Percentiles rank a stretch among this genome's conserved stretches.
Conservation (phyloP, 78 protist species). For the Tieghemostelium lacteum region DNA sequence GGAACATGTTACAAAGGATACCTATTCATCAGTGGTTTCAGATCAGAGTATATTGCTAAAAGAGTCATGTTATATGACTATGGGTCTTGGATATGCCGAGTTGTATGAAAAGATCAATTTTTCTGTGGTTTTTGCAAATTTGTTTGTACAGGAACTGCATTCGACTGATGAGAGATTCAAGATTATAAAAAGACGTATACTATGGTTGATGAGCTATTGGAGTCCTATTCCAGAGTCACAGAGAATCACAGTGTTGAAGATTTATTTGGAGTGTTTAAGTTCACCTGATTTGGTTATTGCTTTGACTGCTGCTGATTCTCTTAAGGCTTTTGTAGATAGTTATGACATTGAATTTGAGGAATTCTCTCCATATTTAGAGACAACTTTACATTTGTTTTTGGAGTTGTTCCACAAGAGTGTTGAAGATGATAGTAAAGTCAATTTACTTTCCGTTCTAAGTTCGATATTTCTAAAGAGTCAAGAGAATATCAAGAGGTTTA, state of each 20-base stretch:
- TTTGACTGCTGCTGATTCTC: slow-evolving; percentile 35
- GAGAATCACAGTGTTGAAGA: neutral
- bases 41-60: slow-evolving; percentile 13
- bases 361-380: neutral
- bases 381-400: neutral
- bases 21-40: neutral
- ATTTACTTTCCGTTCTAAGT: neutral
- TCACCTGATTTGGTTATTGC: slow-evolving; percentile 25
- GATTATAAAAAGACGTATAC: slow-evolving; percentile 44
- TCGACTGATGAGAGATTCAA: slow-evolving; percentile 30
- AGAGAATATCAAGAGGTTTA: slow-evolving; percentile 29
- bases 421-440: slow-evolving; percentile 2
- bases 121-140: neutral
- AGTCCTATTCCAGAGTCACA: slow-evolving; percentile 38
- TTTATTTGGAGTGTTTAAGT: slow-evolving; percentile 18
- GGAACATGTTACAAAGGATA: slow-evolving; percentile 6
- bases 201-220: slow-evolving; percentile 65
- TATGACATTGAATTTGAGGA: neutral
- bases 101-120: slow-evolving; percentile 36
- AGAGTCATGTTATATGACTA: slow-evolving; percentile 74
- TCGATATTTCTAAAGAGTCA: neutral
- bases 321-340: slow-evolving; percentile 47
- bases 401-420: neutral
- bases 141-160: slow-evolving; percentile 12
- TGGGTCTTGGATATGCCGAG: slow-evolving; percentile 62